Base-by-base conservation (phyloP, 2,329 filamentous ascomycete species). In the Ophiostoma sp. region DNA sequence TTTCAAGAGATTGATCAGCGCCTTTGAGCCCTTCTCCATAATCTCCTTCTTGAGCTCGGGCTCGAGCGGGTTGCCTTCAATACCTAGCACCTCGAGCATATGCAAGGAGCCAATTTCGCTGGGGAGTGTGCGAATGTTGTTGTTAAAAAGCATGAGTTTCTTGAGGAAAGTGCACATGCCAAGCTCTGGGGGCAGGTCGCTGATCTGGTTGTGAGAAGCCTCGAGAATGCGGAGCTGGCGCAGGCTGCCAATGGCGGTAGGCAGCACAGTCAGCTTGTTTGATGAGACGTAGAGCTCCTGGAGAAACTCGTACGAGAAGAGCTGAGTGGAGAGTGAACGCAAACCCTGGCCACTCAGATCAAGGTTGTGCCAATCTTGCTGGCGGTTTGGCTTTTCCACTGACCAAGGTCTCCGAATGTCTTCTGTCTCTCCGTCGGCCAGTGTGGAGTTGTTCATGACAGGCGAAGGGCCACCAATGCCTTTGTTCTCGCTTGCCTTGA, bases 261-360 rank as follows among this genome's bases (percentile, higher is more conserved):
- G 93, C n/a, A 99, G 82, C 65, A 86, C 84, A 36, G 88, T 88
- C 71, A 99, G 85, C 78, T 93, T 94, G 83, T 99, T 99, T 74
- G 93, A 94, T 75, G 93, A 93, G 73, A 99, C 88, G 79, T 96
- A 97, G 39, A 99, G 86, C 79, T 96, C 94, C 74, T 91, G 91
- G 70, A 99, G 83, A 79, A 99, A 98, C 64, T 86, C 86, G 80
- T 98, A 99, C 74, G 86, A 85, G 81, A 98, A 98, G 41, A 99
- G 83, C 64, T 90, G 87, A 10, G 87, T 82, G 0, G 93, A 89
- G 41, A 99, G 84, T 71, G 93, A 91, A 74, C 93, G 90, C 67
- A 99, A 83, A 27, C 94, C 94, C 81, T 98, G 95, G n/a, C 95
- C 95, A 75, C 94, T 95, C 78, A 98, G 90, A 79, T 99, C 95